Conservation (phyloP, 2,329 filamentous ascomycete genomes). For the Monilinia fructigena region DNA sequence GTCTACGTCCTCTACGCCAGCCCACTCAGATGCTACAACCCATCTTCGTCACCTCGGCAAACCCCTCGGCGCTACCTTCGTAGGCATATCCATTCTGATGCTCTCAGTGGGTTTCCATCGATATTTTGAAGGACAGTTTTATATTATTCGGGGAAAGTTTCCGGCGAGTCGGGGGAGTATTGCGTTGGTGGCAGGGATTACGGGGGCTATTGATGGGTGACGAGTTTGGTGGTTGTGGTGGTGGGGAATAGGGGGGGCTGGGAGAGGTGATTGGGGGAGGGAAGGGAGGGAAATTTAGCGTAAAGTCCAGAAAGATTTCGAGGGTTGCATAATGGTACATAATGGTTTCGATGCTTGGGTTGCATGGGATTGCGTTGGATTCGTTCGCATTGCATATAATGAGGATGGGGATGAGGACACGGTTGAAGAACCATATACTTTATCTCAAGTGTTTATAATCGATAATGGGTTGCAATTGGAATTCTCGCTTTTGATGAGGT, state of each 20-base stretch:
- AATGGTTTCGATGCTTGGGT: too few species aligned
- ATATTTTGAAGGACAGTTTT: constrained; percentile 76
- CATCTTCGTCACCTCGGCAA: constrained; percentile 64
- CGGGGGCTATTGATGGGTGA: constrained; percentile 61
- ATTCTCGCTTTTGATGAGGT: too few species aligned
- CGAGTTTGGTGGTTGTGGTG: constrained; percentile 58
- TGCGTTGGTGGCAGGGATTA: constrained; percentile 64
- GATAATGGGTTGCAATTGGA: too few species aligned
- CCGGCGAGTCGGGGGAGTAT: constrained; percentile 76
- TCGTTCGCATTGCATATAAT: too few species aligned
- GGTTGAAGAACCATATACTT: too few species aligned
- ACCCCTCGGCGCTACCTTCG: constrained; percentile 73
- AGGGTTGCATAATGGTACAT: too few species aligned
- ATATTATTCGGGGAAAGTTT: constrained; percentile 77
- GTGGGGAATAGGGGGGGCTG: constrained; percentile 40
- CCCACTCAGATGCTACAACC: constrained; percentile 39
- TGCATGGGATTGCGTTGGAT: too few species aligned
- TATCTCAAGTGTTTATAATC: too few species aligned
- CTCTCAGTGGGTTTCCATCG: constrained; percentile 74
- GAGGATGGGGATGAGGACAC: too few species aligned
- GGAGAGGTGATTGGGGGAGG: neutral
- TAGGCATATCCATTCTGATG: constrained; percentile 72
- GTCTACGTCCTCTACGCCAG: constrained; percentile 47
- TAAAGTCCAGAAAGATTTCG: too few species aligned
- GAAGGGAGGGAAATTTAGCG: neutral